Evolutionary conservation across 176 grass and related monocot species (phyloP), one percentile per base, ranked within the genome.

Genomic region (Hordeum vulgare): DNA sequence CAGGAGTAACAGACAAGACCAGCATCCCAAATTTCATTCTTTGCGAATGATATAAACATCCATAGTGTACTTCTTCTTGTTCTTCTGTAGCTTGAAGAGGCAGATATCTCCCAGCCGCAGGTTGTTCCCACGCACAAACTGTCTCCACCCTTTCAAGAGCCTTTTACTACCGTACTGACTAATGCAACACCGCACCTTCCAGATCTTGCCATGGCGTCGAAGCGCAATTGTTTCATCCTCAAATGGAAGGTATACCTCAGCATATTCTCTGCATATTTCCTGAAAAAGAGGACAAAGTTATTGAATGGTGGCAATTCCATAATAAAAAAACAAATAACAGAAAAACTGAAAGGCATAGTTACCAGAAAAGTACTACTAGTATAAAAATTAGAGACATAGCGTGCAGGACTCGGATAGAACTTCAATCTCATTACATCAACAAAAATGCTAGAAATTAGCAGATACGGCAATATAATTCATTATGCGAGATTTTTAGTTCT

Each of bases 71-170:
- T 66, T 66, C 29, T 66, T 66, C n/a, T 21, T 14, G 13, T 66
- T 66, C 15, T 18, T 20, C 17, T 35, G 31, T 9, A 66, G 63
- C 63, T 66, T 17, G 35, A 66, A 66, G 63, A 66, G 63, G 63
- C 63, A 66, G 63, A 4, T 15, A 21, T 66, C 63, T 42, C 85
- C 91, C 25, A 88, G 10, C 11, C 4, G 26, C 67, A 93, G 42
- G 11, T 77, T 63, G 26, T 88, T 93, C 7, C 85, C 85, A 17
- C 3, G 5, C 6, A 60, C 82, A 17, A 90, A 90, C 6, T 57
- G 11, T 2, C 5, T 15, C 88, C 81, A 93, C 14, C 80, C 80
- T 42, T 7, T 7, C 2, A 6, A 10, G 18, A 88, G 12, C 41
- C 8, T 71, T 83, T 33, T 51, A 11, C 4, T 37, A 0, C 4